Evolutionary conservation across 2,329 filamentous ascomycete genomes (phyloP).

Genomic region (Paecilomyces sp.): DNA sequence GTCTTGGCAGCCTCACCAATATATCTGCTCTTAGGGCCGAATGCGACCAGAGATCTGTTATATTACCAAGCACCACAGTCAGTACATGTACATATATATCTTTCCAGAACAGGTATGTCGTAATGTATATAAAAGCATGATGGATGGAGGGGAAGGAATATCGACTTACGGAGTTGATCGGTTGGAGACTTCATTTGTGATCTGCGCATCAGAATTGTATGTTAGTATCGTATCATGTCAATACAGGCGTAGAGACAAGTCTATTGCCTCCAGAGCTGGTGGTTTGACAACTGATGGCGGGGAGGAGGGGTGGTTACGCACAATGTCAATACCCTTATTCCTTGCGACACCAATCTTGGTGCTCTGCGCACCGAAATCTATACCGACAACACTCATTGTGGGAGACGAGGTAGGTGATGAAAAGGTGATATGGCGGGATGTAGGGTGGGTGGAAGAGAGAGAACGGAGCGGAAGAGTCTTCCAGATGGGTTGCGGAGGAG

Average conservation of each 20-base stretch:
- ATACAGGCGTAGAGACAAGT: not conserved
- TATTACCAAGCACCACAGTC: constrained; percentile 7
- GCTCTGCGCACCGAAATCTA: constrained; percentile 95
- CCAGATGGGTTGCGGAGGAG: constrained; percentile 13
- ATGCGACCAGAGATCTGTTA: constrained; percentile 79
- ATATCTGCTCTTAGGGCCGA: constrained; percentile 88
- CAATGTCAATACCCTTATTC: constrained; percentile 98
- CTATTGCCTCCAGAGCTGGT: not conserved
- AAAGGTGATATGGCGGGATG: constrained; percentile 11
- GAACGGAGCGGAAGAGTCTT: constrained; percentile 13
- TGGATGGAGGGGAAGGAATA: not conserved
- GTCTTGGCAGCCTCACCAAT: constrained; percentile 95
- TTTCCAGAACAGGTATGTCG: too few species aligned
- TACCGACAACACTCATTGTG: constrained; percentile 62
- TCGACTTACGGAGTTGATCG: constrained; percentile 88
- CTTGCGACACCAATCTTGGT: constrained; percentile 95
- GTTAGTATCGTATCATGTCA: constrained; percentile 4
- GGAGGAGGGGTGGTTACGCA: constrained; percentile 50
- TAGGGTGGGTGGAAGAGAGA: constrained; percentile 10
- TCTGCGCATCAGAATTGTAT: constrained; percentile 49
- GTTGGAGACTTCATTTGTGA: constrained; percentile 99
- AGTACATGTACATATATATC: constrained; percentile 2
- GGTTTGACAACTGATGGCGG: constrained; percentile 1
- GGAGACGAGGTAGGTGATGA: constrained; percentile 7
- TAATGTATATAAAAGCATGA: not conserved